A percentile compares a stretch with the other conserved stretches of the same genome.
These are phyloP conservation scores for Tricholoma furcatifolium DNA, from an alignment of 768 basidiomycete species.

Conservation along the genomic window DNA sequence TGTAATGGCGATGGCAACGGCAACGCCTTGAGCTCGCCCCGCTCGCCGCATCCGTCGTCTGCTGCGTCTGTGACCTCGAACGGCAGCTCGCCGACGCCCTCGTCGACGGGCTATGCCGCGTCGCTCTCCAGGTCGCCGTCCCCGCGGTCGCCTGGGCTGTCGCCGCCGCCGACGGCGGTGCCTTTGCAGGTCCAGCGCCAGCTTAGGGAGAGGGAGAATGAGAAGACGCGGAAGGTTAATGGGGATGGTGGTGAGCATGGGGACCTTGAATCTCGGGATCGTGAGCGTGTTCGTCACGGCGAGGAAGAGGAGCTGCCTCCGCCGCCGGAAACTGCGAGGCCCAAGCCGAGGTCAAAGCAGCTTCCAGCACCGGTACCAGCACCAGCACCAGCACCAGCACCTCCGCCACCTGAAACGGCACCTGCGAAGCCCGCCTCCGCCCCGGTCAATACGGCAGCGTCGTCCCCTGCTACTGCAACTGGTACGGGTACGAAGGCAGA, in stretches of 20 bases:
- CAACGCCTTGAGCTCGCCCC: constrained; percentile 26
- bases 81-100: constrained; percentile 56
- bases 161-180: constrained; percentile 32
- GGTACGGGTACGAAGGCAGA: background rate
- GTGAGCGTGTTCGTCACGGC: too few species aligned
- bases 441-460: too few species aligned
- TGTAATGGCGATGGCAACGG: constrained; percentile 1
- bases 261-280: too few species aligned
- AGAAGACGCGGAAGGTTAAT: background rate
- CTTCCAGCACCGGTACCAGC: too few species aligned
- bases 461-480: too few species aligned
- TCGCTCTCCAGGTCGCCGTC: constrained; percentile 52
- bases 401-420: background rate
- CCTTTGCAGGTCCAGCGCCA: constrained; percentile 15
- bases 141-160: constrained; percentile 34
- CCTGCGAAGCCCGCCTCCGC: constrained; percentile 1
- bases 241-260: background rate
- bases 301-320: background rate
- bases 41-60: constrained; percentile 16
- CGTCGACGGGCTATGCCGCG: constrained; percentile 55
- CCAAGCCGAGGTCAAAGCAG: too few species aligned
- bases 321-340: background rate
- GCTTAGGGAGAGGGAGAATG: background rate
- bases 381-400: too few species aligned
- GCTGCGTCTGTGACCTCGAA: constrained; percentile 34